A percentile compares a stretch with the other conserved stretches of the same genome.
Conservation (phyloP, 2,329 filamentous ascomycete species). For the Colletotrichum falcatum region DNA sequence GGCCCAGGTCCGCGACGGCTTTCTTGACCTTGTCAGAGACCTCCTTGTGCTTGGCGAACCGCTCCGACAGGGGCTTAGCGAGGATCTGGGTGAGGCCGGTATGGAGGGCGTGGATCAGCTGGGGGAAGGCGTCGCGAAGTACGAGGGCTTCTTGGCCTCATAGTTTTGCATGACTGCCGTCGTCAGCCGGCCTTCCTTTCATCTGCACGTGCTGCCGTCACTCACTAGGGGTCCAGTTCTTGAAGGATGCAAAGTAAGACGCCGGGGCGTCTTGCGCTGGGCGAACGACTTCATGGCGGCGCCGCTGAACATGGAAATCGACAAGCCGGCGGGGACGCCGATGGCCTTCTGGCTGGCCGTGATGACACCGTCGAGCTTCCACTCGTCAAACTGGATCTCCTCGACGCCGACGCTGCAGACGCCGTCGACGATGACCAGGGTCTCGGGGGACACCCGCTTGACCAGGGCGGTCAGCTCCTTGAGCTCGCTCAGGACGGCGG, state of each 20-base stretch:
- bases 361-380: slow-evolving; percentile 91
- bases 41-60: slow-evolving; percentile 84
- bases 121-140: slow-evolving; percentile 98
- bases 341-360: slow-evolving; percentile 98
- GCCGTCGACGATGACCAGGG: slow-evolving; percentile 91
- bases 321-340: slow-evolving; percentile 92
- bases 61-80: slow-evolving; percentile 80
- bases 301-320: slow-evolving; percentile 93
- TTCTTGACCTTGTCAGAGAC: slow-evolving; percentile 90
- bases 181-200: slow-evolving; percentile 15
- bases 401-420: slow-evolving; percentile 97
- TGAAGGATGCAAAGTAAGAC: slow-evolving; percentile 95
- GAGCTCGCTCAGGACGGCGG: slow-evolving; percentile 92
- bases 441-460: slow-evolving; percentile 88
- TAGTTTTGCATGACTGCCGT: slow-evolving; percentile 94
- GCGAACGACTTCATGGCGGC: slow-evolving; percentile 86
- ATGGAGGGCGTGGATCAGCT: slow-evolving; percentile 92
- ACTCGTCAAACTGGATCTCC: slow-evolving; percentile 95
- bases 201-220: slow-evolving; percentile 30
- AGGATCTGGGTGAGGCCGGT: slow-evolving; percentile 89
- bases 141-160: slow-evolving; percentile 95
- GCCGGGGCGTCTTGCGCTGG: slow-evolving; percentile 83
- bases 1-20: slow-evolving; percentile 80
- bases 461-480: slow-evolving; percentile 86
- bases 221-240: slow-evolving; percentile 94